These are phyloP conservation scores for slime mould (Dictyostelium discoideum) DNA, from an alignment of 78 protist species.

Conservation along the genomic window DNA sequence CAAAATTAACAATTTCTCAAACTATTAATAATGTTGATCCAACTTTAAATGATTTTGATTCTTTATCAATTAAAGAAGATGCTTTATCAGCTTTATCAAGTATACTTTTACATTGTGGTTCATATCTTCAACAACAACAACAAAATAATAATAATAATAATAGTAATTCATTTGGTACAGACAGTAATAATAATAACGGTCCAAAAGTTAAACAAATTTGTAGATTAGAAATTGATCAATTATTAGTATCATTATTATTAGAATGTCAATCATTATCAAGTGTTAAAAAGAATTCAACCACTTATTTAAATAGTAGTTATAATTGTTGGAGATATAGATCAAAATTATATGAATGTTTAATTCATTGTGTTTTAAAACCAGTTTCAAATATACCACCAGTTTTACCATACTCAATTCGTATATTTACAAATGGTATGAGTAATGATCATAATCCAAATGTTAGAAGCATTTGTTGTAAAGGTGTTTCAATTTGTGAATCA, in stretches of 20 bases:
- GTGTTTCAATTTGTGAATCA: constrained; percentile 40
- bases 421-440: constrained; percentile 25
- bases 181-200: background rate
- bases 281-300: constrained; percentile 16
- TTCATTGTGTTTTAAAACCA: constrained; percentile 24
- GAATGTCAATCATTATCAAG: constrained; percentile 36
- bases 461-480: constrained; percentile 23
- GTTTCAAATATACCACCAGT: constrained; percentile 40
- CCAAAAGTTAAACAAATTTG: background rate
- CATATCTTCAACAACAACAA: constrained; percentile 27
- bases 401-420: constrained; percentile 53
- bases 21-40: constrained; percentile 44
- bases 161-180: background rate
- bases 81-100: background rate
- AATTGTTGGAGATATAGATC: constrained; percentile 22
- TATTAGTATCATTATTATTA: constrained; percentile 9
- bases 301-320: constrained; percentile 14
- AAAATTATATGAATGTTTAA: constrained; percentile 22
- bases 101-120: constrained; percentile 47
- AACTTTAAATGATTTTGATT: constrained; percentile 4
- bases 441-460: constrained; percentile 30
- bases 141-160: background rate
- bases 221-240: constrained; percentile 38
- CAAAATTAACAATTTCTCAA: background rate
- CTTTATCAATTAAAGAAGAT: background rate